phyloP scores from a whole-genome alignment of 2,329 filamentous ascomycete genomes.

The Rugonectria rugulosa region DNA sequence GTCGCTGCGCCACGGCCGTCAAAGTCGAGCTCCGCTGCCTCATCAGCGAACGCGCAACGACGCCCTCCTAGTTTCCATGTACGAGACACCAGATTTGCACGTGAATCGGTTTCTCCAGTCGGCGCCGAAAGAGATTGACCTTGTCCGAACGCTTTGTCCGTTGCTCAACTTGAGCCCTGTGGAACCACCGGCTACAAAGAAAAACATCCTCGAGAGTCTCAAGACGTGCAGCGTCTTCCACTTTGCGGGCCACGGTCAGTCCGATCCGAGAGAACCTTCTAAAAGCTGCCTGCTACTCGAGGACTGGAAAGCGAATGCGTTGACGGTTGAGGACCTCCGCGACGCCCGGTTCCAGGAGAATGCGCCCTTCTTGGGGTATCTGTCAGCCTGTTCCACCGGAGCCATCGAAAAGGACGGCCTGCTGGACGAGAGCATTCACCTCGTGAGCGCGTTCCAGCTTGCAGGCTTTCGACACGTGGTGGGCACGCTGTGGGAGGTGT shows the following conservation, averaged over 20 bases:
- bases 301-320: not conserved
- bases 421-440: not conserved
- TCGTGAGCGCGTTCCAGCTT: too few relatives aligned
- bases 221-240: not conserved
- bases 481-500: not conserved
- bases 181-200: not conserved
- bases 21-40: not conserved
- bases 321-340: not conserved
- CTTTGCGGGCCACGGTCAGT: not conserved
- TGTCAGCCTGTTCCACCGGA: slow-evolving; percentile 1
- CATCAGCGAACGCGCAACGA: not conserved
- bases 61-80: not conserved
- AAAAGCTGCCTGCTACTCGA: not conserved
- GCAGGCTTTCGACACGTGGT: too few relatives aligned
- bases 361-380: too few relatives aligned
- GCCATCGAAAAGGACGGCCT: not conserved
- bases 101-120: not conserved
- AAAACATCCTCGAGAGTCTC: not conserved
- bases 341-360: not conserved
- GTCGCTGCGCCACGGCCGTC: not conserved
- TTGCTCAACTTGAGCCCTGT: not conserved
- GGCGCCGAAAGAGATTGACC: not conserved
- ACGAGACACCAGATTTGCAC: not conserved
- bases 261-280: not conserved
- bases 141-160: not conserved